phyloP scores from a whole-genome alignment of 192 early-diverging fungal species.

The Backusella luteola region DNA sequence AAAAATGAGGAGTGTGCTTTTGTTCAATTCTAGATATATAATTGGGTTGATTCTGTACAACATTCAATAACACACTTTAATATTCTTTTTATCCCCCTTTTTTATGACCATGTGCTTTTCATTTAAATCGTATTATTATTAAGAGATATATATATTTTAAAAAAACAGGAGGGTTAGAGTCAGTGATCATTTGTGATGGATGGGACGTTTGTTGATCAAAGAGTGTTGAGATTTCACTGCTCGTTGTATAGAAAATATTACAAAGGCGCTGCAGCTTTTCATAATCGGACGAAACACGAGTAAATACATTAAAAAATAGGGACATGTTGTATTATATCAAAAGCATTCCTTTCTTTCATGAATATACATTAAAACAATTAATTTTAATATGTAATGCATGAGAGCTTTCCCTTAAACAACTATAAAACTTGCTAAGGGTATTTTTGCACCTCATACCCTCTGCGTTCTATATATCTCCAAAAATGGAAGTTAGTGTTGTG shows the following conservation, averaged over 20 bases:
- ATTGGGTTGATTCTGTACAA: background rate
- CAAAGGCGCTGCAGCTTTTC: too few relatives aligned
- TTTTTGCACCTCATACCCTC: too few relatives aligned
- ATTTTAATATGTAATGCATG: too few relatives aligned
- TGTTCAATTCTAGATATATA: background rate
- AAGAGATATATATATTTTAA: background rate
- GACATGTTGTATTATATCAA: too few relatives aligned
- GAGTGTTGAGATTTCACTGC: background rate
- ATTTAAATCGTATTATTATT: background rate
- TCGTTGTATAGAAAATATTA: too few relatives aligned
- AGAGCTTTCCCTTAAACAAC: too few relatives aligned
- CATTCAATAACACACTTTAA: background rate
- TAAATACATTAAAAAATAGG: too few relatives aligned
- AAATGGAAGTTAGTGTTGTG: too few relatives aligned
- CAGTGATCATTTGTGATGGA: background rate
- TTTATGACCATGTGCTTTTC: background rate
- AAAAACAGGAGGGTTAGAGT: background rate
- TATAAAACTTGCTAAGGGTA: too few relatives aligned
- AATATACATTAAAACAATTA: too few relatives aligned
- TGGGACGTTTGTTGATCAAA: background rate
- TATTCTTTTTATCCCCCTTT: background rate
- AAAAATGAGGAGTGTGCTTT: background rate
- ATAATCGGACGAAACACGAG: too few relatives aligned
- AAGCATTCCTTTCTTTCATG: too few relatives aligned
- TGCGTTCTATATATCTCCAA: background rate